A percentile compares a stretch with the other conserved stretches of the same genome.
phyloP scores from a whole-genome alignment of 2,329 filamentous ascomycete genomes.

The Macrophomina tecta region DNA sequence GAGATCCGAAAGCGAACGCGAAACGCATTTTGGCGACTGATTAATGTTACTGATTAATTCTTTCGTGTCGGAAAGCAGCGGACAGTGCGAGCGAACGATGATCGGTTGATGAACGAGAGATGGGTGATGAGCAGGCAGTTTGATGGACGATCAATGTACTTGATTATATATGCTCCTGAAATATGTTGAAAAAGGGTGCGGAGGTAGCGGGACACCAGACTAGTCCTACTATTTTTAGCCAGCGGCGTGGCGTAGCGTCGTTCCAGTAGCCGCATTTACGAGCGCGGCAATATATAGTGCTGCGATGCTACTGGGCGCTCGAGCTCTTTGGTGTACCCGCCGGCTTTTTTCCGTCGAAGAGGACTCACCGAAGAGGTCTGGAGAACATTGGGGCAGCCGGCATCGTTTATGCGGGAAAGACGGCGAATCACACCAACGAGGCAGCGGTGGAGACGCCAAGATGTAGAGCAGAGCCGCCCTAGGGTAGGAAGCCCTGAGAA shows the following conservation, averaged over 20 bases:
- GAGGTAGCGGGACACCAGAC: neutral
- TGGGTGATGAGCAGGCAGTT: neutral
- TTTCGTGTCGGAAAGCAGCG: neutral
- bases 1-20: neutral
- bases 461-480: constrained; percentile 20
- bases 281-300: neutral
- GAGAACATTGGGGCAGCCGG: constrained; percentile 3
- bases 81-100: neutral
- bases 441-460: constrained; percentile 2
- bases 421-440: constrained; percentile 9
- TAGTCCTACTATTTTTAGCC: constrained; percentile 9
- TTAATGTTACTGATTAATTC: neutral
- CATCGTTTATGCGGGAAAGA: constrained; percentile 7
- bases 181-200: neutral
- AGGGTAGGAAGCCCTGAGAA: neutral
- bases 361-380: neutral
- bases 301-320: constrained; percentile 4
- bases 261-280: constrained; percentile 14
- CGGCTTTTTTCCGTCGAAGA: neutral
- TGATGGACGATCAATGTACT: neutral
- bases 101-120: neutral
- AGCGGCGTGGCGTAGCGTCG: neutral
- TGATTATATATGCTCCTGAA: neutral
- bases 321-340: constrained; percentile 5
- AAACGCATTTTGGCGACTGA: neutral